These are phyloP conservation scores for Voacanga thouarsii DNA, from an alignment of 257 asterid genomes.

Conservation along the genomic window DNA sequence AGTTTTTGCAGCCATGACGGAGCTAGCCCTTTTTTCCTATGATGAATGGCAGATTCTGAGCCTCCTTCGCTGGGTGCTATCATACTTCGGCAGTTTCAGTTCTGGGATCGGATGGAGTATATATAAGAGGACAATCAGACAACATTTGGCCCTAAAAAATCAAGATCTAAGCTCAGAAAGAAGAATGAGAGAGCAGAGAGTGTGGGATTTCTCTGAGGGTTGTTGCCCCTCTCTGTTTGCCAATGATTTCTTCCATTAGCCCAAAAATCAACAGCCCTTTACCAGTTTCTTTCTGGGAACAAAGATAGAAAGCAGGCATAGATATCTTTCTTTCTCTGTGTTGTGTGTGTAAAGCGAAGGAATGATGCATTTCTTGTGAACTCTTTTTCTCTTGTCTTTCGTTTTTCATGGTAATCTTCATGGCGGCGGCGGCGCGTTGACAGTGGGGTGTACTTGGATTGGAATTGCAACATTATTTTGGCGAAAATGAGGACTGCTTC, in stretches of 20 bases:
- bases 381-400: too few relatives aligned
- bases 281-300: not conserved
- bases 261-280: conserved; percentile 3
- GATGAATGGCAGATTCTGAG: conserved; percentile 21
- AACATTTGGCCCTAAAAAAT: not conserved
- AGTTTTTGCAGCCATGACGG: conserved; percentile 36
- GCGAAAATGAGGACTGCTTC: not conserved
- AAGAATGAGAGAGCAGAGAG: conserved; percentile 24
- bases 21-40: not conserved
- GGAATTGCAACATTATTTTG: too few relatives aligned
- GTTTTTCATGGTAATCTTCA: not conserved
- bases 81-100: not conserved
- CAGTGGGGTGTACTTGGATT: too few relatives aligned
- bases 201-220: conserved; percentile 16
- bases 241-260: conserved; percentile 11
- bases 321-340: not conserved
- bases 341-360: not conserved
- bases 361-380: too few relatives aligned
- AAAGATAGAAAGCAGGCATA: not conserved
- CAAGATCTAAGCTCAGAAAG: conserved; percentile 12
- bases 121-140: not conserved
- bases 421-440: not conserved
- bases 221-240: conserved; percentile 24
- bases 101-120: not conserved
- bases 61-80: not conserved